Conservation (phyloP, 2,329 filamentous ascomycete species). For the Nemania sp. region DNA sequence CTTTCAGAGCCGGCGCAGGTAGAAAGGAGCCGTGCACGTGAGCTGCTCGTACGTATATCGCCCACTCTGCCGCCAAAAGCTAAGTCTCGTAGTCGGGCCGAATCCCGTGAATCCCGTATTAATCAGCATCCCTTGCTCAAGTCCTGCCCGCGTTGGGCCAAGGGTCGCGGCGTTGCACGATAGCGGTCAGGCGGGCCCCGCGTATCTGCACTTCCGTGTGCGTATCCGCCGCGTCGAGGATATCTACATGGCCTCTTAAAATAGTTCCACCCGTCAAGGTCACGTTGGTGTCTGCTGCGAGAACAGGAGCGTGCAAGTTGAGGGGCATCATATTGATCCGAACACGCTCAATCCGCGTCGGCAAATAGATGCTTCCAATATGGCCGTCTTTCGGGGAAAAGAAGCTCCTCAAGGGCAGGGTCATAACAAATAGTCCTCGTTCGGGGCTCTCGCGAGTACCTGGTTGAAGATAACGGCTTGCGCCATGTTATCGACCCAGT, state of each 20-base stretch:
- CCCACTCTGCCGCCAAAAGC: background rate
- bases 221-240: constrained; percentile 16
- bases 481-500: constrained; percentile 10
- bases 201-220: constrained; percentile 22
- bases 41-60: background rate
- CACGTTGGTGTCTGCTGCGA: background rate
- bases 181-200: background rate
- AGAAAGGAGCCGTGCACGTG: constrained; percentile 6
- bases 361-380: constrained; percentile 1
- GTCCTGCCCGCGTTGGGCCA: background rate
- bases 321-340: background rate
- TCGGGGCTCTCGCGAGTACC: background rate
- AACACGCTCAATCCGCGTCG: background rate
- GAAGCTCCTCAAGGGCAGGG: constrained; percentile 5
- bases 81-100: background rate
- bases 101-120: too few relatives aligned
- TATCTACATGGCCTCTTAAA: background rate
- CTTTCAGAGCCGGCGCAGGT: constrained; percentile 9
- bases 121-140: background rate
- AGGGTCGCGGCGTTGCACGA: background rate
- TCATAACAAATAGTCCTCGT: background rate
- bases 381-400: constrained; percentile 6
- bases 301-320: background rate
- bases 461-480: constrained; percentile 14
- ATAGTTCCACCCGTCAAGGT: background rate